Percentiles rank a stretch among this genome's conserved stretches.
These are phyloP conservation scores for Lablab purpureus DNA, from an alignment of 306 rosid genomes.

Conservation along the genomic window DNA sequence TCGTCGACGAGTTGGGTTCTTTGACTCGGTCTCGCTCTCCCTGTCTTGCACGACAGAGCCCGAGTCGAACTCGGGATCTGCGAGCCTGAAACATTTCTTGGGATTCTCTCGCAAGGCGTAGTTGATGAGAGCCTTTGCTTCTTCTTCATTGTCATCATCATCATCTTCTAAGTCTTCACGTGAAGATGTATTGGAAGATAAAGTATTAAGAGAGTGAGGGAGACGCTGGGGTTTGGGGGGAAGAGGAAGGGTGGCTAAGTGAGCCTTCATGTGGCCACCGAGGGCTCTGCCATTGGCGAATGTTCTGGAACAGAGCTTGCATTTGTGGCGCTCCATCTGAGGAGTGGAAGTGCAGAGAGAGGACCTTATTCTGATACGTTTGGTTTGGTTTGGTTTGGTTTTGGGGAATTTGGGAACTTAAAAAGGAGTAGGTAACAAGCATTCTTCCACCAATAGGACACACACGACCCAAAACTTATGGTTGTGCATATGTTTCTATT, in stretches of 20 bases:
- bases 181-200: not conserved
- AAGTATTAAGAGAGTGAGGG: not conserved
- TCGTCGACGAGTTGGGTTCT: constrained; percentile 73
- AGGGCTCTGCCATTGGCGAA: constrained; percentile 82
- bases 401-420: constrained; percentile 53
- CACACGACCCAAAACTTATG: constrained; percentile 60
- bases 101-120: constrained; percentile 79
- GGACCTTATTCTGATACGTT: not conserved
- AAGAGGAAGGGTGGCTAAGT: constrained; percentile 69
- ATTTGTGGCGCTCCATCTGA: constrained; percentile 82
- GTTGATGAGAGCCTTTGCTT: constrained; percentile 56
- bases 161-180: too few relatives aligned
- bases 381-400: not conserved
- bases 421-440: constrained; percentile 91
- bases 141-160: not conserved
- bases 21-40: constrained; percentile 85
- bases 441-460: constrained; percentile 84
- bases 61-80: constrained; percentile 72
- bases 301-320: constrained; percentile 75
- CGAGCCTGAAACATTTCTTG: constrained; percentile 63
- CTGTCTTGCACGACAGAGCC: constrained; percentile 69
- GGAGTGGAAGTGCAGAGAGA: not conserved
- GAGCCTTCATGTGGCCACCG: constrained; percentile 96
- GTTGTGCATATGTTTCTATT: not conserved
- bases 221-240: constrained; percentile 56